Conservation (phyloP, 2,329 filamentous ascomycete species). For the Magnaporthales sp. region DNA sequence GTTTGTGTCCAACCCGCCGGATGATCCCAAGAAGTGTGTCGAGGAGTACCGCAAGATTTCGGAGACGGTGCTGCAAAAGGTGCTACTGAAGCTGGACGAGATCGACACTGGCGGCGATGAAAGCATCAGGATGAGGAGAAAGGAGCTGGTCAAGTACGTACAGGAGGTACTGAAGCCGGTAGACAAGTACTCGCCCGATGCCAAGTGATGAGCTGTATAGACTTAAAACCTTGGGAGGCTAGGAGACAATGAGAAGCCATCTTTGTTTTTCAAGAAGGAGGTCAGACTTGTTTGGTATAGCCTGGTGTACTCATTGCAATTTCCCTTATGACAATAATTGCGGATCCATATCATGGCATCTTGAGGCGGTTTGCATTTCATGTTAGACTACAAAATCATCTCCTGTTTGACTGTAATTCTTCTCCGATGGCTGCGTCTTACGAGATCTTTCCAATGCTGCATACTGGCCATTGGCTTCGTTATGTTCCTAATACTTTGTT, state of each 20-base stretch:
- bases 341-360: neutral
- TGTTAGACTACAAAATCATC: constrained; percentile 3
- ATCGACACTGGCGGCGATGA: constrained; percentile 64
- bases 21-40: constrained; percentile 55
- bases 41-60: constrained; percentile 69
- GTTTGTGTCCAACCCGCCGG: constrained; percentile 54
- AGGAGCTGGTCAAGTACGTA: constrained; percentile 63
- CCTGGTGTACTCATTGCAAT: constrained; percentile 3
- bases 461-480: neutral
- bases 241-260: neutral
- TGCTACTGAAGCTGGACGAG: constrained; percentile 67
- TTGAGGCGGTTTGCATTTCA: neutral
- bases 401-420: neutral
- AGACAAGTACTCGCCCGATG: constrained; percentile 32
- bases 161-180: constrained; percentile 58
- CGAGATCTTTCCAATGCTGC: neutral
- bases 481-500: neutral
- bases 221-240: neutral
- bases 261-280: neutral
- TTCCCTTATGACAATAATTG: neutral
- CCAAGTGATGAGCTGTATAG: neutral
- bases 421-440: neutral
- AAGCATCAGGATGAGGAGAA: constrained; percentile 56
- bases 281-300: neutral
- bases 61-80: constrained; percentile 68